Evolutionary conservation across 2,329 filamentous ascomycete genomes (phyloP).

Genomic region (Neurospora crassa): DNA sequence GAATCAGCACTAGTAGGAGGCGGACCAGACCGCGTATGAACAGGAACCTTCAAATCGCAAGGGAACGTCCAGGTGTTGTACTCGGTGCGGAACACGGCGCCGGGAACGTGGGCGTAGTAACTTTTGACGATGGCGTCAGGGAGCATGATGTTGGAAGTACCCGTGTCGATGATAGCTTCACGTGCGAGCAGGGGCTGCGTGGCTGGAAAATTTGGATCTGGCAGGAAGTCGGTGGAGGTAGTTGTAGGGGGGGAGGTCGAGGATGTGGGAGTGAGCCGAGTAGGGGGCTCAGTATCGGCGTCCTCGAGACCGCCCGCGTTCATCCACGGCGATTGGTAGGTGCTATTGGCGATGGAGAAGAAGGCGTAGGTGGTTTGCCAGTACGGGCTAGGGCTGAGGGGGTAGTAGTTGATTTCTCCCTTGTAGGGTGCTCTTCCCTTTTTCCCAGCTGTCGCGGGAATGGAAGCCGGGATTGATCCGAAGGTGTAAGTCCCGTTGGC

Average conservation of each 20-base stretch:
- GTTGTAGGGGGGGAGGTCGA: background rate
- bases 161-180: constrained; percentile 56
- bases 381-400: constrained; percentile 39
- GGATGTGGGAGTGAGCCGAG: background rate
- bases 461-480: constrained; percentile 33
- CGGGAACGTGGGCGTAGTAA: constrained; percentile 49
- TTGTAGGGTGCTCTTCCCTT: constrained; percentile 21
- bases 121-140: constrained; percentile 42
- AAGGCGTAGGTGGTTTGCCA: constrained; percentile 30
- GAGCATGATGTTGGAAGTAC: constrained; percentile 56
- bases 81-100: constrained; percentile 37
- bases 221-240: background rate
- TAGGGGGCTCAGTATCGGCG: background rate
- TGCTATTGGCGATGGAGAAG: constrained; percentile 22
- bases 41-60: constrained; percentile 24
- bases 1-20: background rate
- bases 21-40: background rate
- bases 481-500: constrained; percentile 41
- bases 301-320: background rate
- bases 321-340: background rate
- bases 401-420: constrained; percentile 33
- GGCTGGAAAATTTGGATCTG: constrained; percentile 5
- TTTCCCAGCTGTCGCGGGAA: background rate
- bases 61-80: constrained; percentile 43
- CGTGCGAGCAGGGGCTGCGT: constrained; percentile 24